Conservation (phyloP, 2,329 filamentous ascomycete genomes). For the Fusarium humuli region DNA sequence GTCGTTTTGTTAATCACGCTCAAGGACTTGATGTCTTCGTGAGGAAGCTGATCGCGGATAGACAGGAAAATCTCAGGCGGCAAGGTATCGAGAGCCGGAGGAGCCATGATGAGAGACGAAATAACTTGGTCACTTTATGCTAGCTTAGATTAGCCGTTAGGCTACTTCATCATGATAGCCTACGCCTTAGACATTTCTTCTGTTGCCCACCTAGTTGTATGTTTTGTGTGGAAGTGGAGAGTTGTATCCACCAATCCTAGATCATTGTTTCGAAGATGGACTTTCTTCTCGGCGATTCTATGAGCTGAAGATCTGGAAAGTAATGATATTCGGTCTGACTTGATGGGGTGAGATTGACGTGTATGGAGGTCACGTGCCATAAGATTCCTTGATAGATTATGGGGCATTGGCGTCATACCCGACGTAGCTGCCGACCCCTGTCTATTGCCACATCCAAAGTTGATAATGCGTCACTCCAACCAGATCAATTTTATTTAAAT, state of each 20-base stretch:
- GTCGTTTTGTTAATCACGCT: not conserved
- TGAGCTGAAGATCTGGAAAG: not conserved
- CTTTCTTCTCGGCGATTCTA: not conserved
- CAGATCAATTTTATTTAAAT: no score
- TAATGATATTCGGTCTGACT: not conserved
- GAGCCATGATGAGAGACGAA: not conserved
- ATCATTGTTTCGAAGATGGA: not conserved
- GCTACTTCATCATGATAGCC: no score
- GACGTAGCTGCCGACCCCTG: not conserved
- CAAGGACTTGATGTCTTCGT: not conserved
- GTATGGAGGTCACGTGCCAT: not conserved
- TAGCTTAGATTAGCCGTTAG: no score
- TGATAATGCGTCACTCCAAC: not conserved
- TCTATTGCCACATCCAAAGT: not conserved
- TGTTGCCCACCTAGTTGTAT: no score
- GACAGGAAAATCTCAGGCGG: not conserved
- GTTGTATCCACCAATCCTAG: not conserved
- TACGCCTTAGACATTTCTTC: no score
- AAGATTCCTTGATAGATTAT: not conserved
- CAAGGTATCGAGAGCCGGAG: not conserved
- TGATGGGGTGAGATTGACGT: not conserved
- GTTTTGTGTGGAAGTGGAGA: not conserved
- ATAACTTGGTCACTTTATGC: no score
- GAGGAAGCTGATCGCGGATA: not conserved
- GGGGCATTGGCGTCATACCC: slow-evolving; percentile 15